A percentile compares a stretch with the other conserved stretches of the same genome.
These are phyloP conservation scores for Nepenthes alata DNA, from an alignment of 179 eudicot species.

Conservation along the genomic window DNA sequence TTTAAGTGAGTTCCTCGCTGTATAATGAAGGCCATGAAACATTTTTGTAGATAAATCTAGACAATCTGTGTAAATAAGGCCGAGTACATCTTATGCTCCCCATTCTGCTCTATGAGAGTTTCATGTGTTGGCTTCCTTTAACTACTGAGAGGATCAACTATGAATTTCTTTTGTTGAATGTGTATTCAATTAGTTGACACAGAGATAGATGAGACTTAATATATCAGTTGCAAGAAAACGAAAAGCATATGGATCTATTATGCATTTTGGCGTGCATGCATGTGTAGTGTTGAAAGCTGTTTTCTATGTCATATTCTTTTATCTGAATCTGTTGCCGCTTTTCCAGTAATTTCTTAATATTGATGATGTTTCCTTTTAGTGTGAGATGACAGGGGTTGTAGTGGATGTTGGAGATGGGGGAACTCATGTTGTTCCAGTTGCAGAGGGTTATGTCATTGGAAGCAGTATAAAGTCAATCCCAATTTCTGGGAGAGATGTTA, in stretches of 20 bases:
- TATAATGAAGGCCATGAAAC: too few species aligned
- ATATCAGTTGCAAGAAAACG: background rate
- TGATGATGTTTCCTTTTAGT: conserved; percentile 35
- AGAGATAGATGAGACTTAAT: too few species aligned
- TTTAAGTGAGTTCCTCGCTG: too few species aligned
- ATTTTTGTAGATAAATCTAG: too few species aligned
- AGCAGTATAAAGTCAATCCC: conserved; percentile 91
- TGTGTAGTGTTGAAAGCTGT: background rate
- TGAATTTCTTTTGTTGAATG: too few species aligned
- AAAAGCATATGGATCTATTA: background rate
- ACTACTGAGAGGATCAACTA: too few species aligned
- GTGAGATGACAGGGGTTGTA: conserved; percentile 99
- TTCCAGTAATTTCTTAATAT: background rate
- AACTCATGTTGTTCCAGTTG: conserved; percentile 94
- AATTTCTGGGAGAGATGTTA: conserved; percentile 76
- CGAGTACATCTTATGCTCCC: too few species aligned
- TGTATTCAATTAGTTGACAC: too few species aligned
- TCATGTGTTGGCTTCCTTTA: too few species aligned
- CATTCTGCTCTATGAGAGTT: too few species aligned
- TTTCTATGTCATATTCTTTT: conserved; percentile 1
- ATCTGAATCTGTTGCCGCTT: conserved; percentile 2
- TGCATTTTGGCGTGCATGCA: too few species aligned
- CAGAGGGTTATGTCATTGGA: conserved; percentile 94
- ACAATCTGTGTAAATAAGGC: too few species aligned
- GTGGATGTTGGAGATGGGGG: conserved; percentile 97